A percentile compares a stretch with the other conserved stretches of the same genome.
phyloP scores from a whole-genome alignment of 2,329 filamentous ascomycete genomes.

The Grosmannia serpens region DNA sequence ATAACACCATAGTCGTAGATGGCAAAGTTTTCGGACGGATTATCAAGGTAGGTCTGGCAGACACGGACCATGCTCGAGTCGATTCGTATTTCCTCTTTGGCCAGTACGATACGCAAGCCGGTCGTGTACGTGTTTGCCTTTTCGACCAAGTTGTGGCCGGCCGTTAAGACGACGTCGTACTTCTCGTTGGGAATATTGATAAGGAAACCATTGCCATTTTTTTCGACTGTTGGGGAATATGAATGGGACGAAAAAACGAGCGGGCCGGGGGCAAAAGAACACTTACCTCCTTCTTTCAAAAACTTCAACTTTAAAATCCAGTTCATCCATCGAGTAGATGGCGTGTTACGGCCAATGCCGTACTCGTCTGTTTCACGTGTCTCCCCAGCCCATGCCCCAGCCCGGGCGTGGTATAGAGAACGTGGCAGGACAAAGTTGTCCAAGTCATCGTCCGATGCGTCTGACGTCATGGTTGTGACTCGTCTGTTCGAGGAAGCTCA shows the following conservation, averaged over 20 bases:
- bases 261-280: not conserved
- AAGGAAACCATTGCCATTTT: not conserved
- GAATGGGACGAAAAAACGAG: not conserved
- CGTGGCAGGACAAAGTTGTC: not conserved
- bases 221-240: not conserved
- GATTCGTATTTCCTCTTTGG: not conserved
- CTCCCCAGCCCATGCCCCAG: not conserved
- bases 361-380: not conserved
- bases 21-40: not conserved
- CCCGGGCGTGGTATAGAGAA: not conserved
- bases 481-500: too few species aligned
- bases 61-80: not conserved
- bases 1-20: not conserved
- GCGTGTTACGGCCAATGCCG: not conserved
- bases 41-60: not conserved
- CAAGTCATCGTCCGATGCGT: not conserved
- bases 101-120: not conserved
- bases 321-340: not conserved
- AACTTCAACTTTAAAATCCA: not conserved
- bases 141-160: not conserved
- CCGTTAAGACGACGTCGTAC: not conserved
- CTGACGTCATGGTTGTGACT: not conserved
- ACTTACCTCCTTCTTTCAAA: not conserved
- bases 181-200: not conserved
- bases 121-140: not conserved